Evolutionary conservation across 768 basidiomycete species (phyloP).

Genomic region (Suillus bovinus): DNA sequence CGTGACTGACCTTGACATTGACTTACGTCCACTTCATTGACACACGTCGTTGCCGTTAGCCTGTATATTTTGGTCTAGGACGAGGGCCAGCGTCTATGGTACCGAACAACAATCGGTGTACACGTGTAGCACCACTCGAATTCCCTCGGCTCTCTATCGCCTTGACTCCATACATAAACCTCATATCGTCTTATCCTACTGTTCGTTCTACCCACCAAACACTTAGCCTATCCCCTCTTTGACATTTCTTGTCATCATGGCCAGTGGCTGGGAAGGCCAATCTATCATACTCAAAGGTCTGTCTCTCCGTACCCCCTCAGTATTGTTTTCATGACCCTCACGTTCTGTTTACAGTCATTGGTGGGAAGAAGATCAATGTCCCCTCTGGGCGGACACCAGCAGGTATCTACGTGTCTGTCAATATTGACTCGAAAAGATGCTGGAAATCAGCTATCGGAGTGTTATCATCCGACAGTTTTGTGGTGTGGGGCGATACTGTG

Average conservation of each 20-base stretch:
- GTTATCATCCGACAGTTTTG: neutral
- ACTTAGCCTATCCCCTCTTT: neutral
- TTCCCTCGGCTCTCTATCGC: neutral
- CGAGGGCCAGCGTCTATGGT: neutral
- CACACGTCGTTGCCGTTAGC: neutral
- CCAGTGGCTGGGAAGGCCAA: neutral
- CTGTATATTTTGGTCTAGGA: neutral
- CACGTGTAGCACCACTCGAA: neutral
- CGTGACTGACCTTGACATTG: neutral
- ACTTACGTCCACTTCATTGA: neutral
- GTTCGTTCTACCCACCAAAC: neutral
- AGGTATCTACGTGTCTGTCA: neutral
- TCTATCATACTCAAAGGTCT: neutral
- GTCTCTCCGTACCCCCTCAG: neutral
- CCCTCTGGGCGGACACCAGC: neutral
- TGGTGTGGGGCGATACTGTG: neutral
- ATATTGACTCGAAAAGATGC: neutral
- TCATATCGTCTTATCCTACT: neutral
- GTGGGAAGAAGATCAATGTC: neutral
- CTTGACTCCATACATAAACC: neutral
- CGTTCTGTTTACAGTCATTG: neutral
- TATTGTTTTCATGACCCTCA: neutral
- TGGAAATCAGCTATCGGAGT: constrained; percentile 1
- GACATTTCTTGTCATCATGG: neutral
- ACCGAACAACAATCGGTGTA: neutral